Evolutionary conservation across 225 moss, liverwort and hornwort genomes (phyloP), one percentile per base, ranked within the genome.

Genomic region (Anthoceros angustus): DNA sequence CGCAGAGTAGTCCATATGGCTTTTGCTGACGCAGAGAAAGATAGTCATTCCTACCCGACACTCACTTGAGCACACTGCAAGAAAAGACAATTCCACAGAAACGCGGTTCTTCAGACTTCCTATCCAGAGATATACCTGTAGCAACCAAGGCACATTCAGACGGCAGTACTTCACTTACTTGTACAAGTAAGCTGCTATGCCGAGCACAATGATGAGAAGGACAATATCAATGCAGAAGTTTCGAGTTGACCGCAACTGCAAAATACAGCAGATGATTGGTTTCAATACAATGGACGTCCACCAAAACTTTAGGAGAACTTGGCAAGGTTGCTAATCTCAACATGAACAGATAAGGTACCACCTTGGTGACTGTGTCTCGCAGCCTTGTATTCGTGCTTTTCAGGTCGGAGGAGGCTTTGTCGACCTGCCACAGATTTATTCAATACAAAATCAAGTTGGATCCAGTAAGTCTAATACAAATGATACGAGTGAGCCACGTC

Each of bases 171-270:
- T 55, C 55, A 55, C 55, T 55, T 74, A 77, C 73, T 73, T 67
- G 72, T 88, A 88, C 61, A 88, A 70, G 70, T 83, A 85, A 42
- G 80, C 85, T 46, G 83, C 87, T 64, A 88, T 88, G 23, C 87
- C 85, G 69, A 88, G 72, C 66, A 80, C 64, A 49, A 88, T 79
- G 25, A 80, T 74, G 41, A 88, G 72, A n/a, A 88, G 71, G 41
- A 75, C 76, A 40, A 88, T 68, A 71, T 85, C 87, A 41, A 85
- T 61, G 67, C 85, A 88, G 61, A 88, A 88, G 75, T 88, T 88
- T 63, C 87, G 79, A 74, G 76, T 88, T 6, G 87, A 81, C 62
- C 87, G 79, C 81, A 88, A 71, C 87, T 88, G 85, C 70, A 73
- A 9, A 46, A 70, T 62, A 63, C 63, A 50, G 2, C 63, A 60